Percentiles rank a stretch among this genome's conserved stretches.
Evolutionary conservation across 345 rosid genomes (phyloP).

Genomic region (Linum lewisii): DNA sequence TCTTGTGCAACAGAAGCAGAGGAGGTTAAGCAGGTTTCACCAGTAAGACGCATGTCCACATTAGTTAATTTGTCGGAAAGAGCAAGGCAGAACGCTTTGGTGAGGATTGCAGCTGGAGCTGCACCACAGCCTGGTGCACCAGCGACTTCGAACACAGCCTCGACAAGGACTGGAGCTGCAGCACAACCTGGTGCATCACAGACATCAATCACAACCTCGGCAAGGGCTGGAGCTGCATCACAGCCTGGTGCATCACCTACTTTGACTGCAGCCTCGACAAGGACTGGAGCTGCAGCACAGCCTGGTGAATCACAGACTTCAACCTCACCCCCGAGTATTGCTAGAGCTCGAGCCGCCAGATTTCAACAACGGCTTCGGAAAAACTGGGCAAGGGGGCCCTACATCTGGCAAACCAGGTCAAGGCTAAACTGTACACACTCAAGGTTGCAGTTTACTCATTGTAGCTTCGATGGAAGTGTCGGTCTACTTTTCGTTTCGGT

Average conservation of each 20-base stretch:
- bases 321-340: too few relatives aligned
- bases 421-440: too few relatives aligned
- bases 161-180: too few relatives aligned
- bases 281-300: slow-evolving; percentile 30
- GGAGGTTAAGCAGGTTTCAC: slow-evolving; percentile 41
- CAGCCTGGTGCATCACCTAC: slow-evolving; percentile 20
- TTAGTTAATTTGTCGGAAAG: slow-evolving; percentile 41
- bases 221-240: slow-evolving; percentile 30
- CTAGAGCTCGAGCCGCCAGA: too few relatives aligned
- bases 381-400: too few relatives aligned
- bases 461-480: too few relatives aligned
- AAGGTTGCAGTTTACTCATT: too few relatives aligned
- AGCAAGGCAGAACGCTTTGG: slow-evolving; percentile 47
- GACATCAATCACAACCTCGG: too few relatives aligned
- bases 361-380: too few relatives aligned
- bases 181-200: slow-evolving; percentile 18
- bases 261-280: too few relatives aligned
- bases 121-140: slow-evolving; percentile 20
- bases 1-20: slow-evolving; percentile 32
- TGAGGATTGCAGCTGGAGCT: slow-evolving; percentile 39
- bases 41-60: slow-evolving; percentile 32
- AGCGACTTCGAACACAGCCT: slow-evolving; percentile 24
- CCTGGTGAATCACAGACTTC: slow-evolving; percentile 20
- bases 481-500: too few relatives aligned
- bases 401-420: too few relatives aligned